A percentile compares a stretch with the other conserved stretches of the same genome.
These are phyloP conservation scores for Solanum ahanhuiri DNA, from an alignment of 257 asterid species.

Conservation along the genomic window DNA sequence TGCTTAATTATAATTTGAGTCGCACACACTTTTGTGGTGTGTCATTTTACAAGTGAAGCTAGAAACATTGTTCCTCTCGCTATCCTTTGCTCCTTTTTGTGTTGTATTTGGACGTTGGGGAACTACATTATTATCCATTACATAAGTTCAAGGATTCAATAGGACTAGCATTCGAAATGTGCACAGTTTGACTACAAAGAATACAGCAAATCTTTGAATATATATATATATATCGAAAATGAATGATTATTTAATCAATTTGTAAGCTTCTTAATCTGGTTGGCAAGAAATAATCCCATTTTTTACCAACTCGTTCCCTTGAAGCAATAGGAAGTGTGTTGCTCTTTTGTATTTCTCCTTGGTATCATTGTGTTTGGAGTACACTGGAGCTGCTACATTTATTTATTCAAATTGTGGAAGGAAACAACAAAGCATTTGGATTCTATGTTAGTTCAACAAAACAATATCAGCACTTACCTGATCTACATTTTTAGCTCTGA, in stretches of 20 bases:
- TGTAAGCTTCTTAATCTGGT: conserved; percentile 28
- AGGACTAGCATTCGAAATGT: background rate
- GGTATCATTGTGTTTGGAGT: background rate
- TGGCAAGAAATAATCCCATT: conserved; percentile 6
- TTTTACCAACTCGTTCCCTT: conserved; percentile 25
- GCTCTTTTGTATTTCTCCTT: background rate
- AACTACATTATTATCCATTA: background rate
- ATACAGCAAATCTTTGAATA: background rate
- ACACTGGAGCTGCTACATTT: conserved; percentile 13
- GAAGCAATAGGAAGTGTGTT: conserved; percentile 25
- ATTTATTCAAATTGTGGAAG: background rate
- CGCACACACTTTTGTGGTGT: background rate
- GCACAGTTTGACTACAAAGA: background rate
- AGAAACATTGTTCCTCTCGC: background rate
- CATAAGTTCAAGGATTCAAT: background rate
- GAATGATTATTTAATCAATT: too few relatives aligned
- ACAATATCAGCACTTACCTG: background rate
- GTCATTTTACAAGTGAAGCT: background rate
- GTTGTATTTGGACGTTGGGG: background rate
- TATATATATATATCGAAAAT: too few relatives aligned
- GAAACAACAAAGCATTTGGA: background rate
- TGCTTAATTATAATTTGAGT: background rate
- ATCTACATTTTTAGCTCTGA: background rate
- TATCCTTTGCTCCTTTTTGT: background rate
- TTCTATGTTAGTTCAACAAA: background rate